These are phyloP conservation scores for Melampsora larici-populina DNA, from an alignment of 1,284 basidiomycete genomes.

Conservation along the genomic window DNA sequence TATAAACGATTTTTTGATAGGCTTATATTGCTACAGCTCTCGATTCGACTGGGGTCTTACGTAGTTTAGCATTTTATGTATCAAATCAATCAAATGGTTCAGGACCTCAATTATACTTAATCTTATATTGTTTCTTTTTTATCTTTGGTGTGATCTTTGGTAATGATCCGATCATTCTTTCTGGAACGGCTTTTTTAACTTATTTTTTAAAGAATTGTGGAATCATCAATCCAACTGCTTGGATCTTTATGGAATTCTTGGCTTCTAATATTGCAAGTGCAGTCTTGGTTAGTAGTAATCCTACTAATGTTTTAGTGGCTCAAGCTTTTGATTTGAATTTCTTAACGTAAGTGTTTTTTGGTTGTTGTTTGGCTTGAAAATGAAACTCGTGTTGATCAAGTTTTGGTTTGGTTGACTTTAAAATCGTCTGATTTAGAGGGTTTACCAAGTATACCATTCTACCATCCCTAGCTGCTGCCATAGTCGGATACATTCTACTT, in stretches of 20 bases:
- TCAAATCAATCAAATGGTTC: conserved; percentile 67
- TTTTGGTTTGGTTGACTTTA: background rate
- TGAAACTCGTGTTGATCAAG: no score
- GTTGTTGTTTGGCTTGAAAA: no score
- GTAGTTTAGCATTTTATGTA: conserved; percentile 82
- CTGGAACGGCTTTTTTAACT: conserved; percentile 76
- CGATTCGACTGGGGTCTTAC: conserved; percentile 81
- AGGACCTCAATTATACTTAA: conserved; percentile 67
- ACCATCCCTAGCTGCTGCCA: conserved; percentile 24
- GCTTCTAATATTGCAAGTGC: conserved; percentile 70
- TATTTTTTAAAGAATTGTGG: conserved; percentile 75
- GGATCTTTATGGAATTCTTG: conserved; percentile 68
- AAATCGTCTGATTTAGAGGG: conserved; percentile 1
- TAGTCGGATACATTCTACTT: conserved; percentile 31
- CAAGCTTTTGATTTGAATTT: conserved; percentile 43
- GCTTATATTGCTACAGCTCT: conserved; percentile 92
- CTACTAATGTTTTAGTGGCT: conserved; percentile 40
- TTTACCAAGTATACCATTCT: conserved; percentile 43
- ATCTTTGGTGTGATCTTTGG: conserved; percentile 74
- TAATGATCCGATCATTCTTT: conserved; percentile 62
- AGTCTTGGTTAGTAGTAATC: conserved; percentile 50
- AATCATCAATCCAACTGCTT: conserved; percentile 63
- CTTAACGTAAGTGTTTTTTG: conserved; percentile 23
- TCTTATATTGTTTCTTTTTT: conserved; percentile 77
- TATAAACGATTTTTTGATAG: background rate